Conservation (phyloP, 371 early-diverging fungal species). For the Syncephalastrum contaminatum region DNA sequence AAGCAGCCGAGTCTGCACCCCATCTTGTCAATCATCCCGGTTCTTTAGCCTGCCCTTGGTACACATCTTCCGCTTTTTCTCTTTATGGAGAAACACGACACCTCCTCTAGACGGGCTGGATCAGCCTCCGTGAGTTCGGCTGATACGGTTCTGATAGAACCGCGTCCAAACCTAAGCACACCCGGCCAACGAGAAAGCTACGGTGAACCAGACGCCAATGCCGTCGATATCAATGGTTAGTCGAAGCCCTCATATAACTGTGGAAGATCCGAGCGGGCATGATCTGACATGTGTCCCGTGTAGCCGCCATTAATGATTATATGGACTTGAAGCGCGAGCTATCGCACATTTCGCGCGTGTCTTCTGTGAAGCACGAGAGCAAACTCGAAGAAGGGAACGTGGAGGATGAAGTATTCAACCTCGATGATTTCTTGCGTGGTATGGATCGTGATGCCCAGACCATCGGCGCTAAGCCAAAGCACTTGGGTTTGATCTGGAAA, state of each 20-base stretch:
- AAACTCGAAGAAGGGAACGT: slow-evolving; percentile 18
- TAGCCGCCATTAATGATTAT: slow-evolving; percentile 41
- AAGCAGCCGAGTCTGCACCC: too few relatives aligned
- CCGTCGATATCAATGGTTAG: slow-evolving; percentile 18
- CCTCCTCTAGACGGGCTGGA: too few relatives aligned
- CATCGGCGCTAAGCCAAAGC: slow-evolving; percentile 23
- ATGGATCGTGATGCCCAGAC: slow-evolving; percentile 1
- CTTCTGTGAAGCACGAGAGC: slow-evolving; percentile 1
- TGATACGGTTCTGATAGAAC: too few relatives aligned
- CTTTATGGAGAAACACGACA: too few relatives aligned
- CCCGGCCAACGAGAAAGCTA: slow-evolving; percentile 1
- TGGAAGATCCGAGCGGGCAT: neutral
- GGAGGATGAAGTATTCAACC: slow-evolving; percentile 12
- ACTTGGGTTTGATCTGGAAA: slow-evolving; percentile 33
- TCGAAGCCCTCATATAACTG: slow-evolving; percentile 3
- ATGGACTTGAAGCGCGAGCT: slow-evolving; percentile 31
- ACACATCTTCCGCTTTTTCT: too few relatives aligned
- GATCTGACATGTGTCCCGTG: too few relatives aligned
- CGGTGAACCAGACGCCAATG: slow-evolving; percentile 18
- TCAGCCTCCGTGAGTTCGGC: too few relatives aligned
- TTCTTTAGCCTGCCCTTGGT: too few relatives aligned
- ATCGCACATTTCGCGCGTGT: slow-evolving; percentile 24
- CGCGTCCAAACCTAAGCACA: too few relatives aligned
- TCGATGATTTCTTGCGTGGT: slow-evolving; percentile 15
- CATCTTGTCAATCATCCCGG: too few relatives aligned